Percentiles rank a stretch among this genome's conserved stretches.
Evolutionary conservation across 2,329 filamentous ascomycete species (phyloP).

Genomic region (Paecilomyces fulvus): DNA sequence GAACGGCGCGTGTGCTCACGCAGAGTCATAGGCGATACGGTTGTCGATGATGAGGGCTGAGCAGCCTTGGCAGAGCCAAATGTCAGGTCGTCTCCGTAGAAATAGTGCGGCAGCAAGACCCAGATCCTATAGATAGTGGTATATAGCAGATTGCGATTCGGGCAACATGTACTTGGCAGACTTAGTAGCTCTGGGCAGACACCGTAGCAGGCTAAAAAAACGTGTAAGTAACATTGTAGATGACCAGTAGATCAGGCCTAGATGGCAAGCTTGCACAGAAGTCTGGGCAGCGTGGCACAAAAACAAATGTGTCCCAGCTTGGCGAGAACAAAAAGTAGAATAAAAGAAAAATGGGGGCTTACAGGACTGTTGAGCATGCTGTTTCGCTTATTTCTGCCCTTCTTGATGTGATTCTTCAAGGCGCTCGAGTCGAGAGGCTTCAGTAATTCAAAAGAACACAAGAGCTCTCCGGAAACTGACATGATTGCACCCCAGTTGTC

Average conservation of each 20-base stretch:
- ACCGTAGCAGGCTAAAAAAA: conserved; percentile 33
- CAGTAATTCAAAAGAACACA: conserved; percentile 94
- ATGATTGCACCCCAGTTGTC: conserved; percentile 99
- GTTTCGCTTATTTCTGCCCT: conserved; percentile 87
- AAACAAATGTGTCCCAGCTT: conserved; percentile 11
- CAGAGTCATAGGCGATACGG: neutral
- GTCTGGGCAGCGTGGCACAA: conserved; percentile 15
- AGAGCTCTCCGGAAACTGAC: conserved; percentile 86
- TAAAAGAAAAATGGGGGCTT: conserved; percentile 38
- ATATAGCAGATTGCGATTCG: conserved; percentile 10
- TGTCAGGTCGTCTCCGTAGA: neutral
- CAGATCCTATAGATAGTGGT: conserved; percentile 14
- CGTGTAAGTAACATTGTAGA: conserved; percentile 11
- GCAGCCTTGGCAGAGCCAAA: neutral
- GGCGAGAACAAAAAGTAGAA: conserved; percentile 13
- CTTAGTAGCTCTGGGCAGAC: conserved; percentile 38
- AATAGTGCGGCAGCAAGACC: conserved; percentile 4
- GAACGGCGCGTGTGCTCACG: neutral
- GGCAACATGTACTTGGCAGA: conserved; percentile 11
- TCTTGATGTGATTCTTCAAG: conserved; percentile 98
- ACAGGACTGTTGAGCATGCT: conserved; percentile 95
- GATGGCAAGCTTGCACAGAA: conserved; percentile 4
- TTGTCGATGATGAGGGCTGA: neutral
- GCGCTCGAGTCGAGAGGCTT: conserved; percentile 95
- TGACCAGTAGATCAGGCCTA: conserved; percentile 1